These are phyloP conservation scores for Bacterosira constricta DNA, from an alignment of 108 stramenopile species.

Conservation along the genomic window DNA sequence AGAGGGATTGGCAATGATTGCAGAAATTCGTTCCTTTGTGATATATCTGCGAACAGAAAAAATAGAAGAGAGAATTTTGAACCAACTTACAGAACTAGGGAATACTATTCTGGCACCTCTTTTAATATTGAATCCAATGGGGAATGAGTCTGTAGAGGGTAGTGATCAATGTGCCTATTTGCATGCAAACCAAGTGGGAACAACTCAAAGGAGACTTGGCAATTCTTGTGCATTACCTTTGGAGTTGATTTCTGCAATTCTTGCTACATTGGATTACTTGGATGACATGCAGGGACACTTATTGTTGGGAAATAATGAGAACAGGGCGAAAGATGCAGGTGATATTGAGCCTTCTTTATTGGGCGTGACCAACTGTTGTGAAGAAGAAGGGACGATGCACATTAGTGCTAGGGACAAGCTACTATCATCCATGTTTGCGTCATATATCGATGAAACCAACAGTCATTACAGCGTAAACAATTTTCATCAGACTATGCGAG, in stretches of 20 bases:
- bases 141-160: neutral
- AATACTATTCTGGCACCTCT: constrained; percentile 24
- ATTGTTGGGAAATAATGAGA: neutral
- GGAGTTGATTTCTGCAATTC: constrained; percentile 31
- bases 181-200: too few species aligned
- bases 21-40: constrained; percentile 39
- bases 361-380: neutral
- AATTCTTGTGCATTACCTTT: constrained; percentile 26
- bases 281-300: constrained; percentile 14
- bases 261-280: constrained; percentile 23
- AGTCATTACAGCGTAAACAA: neutral
- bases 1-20: constrained; percentile 31
- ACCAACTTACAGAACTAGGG: neutral
- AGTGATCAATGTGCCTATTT: too few species aligned
- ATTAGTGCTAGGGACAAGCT: constrained; percentile 23
- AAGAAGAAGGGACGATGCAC: neutral
- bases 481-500: constrained; percentile 12
- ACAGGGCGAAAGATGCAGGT: neutral
- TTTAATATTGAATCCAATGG: neutral
- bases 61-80: neutral
- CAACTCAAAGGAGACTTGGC: neutral
- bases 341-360: neutral
- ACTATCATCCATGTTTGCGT: constrained; percentile 19
- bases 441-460: neutral
- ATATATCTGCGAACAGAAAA: neutral